Base-by-base conservation (phyloP, 2,329 filamentous ascomycete species). In the Phialophora chinensis region DNA sequence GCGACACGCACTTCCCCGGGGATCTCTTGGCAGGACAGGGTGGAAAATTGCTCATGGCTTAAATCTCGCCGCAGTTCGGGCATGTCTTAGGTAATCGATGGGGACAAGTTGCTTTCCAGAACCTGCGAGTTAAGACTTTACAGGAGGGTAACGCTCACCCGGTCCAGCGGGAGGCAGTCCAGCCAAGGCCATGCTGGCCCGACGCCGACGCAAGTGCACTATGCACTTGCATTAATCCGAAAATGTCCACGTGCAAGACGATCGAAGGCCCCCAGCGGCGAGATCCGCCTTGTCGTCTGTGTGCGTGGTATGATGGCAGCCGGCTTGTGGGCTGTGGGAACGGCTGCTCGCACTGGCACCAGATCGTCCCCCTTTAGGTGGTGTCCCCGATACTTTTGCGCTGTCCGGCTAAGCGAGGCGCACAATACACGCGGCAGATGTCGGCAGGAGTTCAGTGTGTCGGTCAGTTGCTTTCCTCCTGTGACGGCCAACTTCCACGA, bases 11-110 rank as follows among this genome's bases (percentile, higher is more conserved):
- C 14, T 27, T 52, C 11, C 14, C 49, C 49, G 20, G 14, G n/a
- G 49, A 23, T 23, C 49, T 52, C 49, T 11, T 29, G 20, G 47
- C 25, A 4, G 10, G 25, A 12, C 25, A 10, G 20, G 4, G 1
- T 25, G 47, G 49, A 25, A 52, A 52, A 52, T 52, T 52, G 20
- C 49, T 52, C 49, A 52, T 52, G 10, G 49, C 49, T 10, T 27
- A 8, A 27, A 27, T 14, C 23, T 52, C 49, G 49, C 49, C 49
- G 49, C 49, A 52, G 25, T 8, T 52, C 49, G 49, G n/a, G n/a
- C 14, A 12, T 10, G 6, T 27, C 20, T 52, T 52, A 52, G 49
- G 49, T 52, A 52, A 52, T 52, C 20, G 49, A 27, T 4, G 20
- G 20, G 20, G 23, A n/a, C 2, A 2, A 17, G 17, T 7, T 2